Percentiles rank a stretch among this genome's conserved stretches.
Evolutionary conservation across 495 filamentous ascomycete genomes (phyloP).

Genomic region (Lasiosphaeria ovina): DNA sequence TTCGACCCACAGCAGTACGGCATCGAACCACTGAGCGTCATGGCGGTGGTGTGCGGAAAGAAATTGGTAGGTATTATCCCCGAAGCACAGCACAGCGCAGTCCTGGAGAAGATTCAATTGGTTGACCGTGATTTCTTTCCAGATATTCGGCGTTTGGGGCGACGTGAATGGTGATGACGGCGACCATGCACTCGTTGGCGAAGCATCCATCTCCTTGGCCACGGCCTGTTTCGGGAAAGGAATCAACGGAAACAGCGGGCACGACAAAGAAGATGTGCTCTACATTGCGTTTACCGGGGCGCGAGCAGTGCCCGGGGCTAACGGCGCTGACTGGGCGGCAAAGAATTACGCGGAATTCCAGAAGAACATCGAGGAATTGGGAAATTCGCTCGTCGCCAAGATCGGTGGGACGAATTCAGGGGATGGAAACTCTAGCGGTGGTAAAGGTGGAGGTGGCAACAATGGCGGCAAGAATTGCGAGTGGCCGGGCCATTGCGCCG

Average conservation of each 20-base stretch:
- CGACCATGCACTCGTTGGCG: conserved; percentile 47
- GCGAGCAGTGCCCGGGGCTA: conserved; percentile 47
- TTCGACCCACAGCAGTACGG: conserved; percentile 51
- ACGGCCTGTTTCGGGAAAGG: conserved; percentile 50
- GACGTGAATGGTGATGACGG: conserved; percentile 59
- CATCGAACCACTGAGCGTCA: conserved; percentile 58
- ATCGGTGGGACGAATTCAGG: conserved; percentile 10
- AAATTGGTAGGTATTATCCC: conserved; percentile 42
- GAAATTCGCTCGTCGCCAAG: conserved; percentile 39
- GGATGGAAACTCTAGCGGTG: background rate
- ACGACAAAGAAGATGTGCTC: conserved; percentile 50
- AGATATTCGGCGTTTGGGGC: conserved; percentile 62
- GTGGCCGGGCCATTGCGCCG: conserved; percentile 8
- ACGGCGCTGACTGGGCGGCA: conserved; percentile 50
- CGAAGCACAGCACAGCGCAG: background rate
- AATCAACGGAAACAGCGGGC: conserved; percentile 49
- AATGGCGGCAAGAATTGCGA: background rate
- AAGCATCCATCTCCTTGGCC: conserved; percentile 57
- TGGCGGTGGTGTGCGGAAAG: conserved; percentile 61
- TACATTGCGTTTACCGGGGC: conserved; percentile 55
- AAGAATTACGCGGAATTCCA: conserved; percentile 44
- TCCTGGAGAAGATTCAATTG: background rate
- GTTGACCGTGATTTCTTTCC: background rate
- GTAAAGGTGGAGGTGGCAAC: background rate
- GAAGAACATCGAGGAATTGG: conserved; percentile 46